Evolutionary conservation across 768 basidiomycete species (phyloP).

Genomic region (Tremella mesenterica): DNA sequence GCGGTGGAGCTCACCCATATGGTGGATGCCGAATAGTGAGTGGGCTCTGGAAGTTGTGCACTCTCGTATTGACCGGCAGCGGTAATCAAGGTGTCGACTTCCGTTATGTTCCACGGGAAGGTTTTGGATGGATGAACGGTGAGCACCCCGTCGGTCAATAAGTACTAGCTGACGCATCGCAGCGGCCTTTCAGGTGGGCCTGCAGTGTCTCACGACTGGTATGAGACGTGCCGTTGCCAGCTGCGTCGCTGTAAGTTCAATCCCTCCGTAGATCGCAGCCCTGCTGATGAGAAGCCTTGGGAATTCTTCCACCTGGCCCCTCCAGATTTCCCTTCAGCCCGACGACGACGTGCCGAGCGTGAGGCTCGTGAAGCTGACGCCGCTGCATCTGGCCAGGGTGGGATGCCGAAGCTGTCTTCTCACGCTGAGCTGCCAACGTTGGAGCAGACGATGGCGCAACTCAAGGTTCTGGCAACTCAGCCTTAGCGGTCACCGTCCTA

Average conservation of each 20-base stretch:
- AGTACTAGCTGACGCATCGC: background rate
- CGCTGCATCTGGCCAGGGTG: constrained; percentile 36
- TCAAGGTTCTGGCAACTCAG: background rate
- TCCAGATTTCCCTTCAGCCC: constrained; percentile 35
- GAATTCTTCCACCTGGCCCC: constrained; percentile 39
- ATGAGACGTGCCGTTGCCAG: constrained; percentile 94
- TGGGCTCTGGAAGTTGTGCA: too few species aligned
- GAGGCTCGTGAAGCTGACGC: constrained; percentile 32
- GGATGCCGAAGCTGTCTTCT: constrained; percentile 20
- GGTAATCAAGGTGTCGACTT: constrained; percentile 72
- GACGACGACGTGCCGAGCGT: constrained; percentile 30
- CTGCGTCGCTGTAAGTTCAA: constrained; percentile 54
- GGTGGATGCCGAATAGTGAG: constrained; percentile 83
- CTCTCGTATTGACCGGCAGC: too few species aligned
- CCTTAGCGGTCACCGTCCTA: too few species aligned
- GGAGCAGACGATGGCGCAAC: constrained; percentile 28
- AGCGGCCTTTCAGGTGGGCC: constrained; percentile 95
- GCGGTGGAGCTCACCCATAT: constrained; percentile 91
- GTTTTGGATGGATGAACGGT: constrained; percentile 99
- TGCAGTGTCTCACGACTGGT: constrained; percentile 82
- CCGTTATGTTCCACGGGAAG: constrained; percentile 92
- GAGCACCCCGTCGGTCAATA: constrained; percentile 31
- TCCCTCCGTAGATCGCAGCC: background rate
- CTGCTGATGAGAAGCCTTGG: constrained; percentile 26
- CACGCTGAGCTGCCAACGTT: constrained; percentile 34